These are phyloP conservation scores for Cucumis hystrix DNA, from an alignment of 306 rosid species.

Conservation along the genomic window DNA sequence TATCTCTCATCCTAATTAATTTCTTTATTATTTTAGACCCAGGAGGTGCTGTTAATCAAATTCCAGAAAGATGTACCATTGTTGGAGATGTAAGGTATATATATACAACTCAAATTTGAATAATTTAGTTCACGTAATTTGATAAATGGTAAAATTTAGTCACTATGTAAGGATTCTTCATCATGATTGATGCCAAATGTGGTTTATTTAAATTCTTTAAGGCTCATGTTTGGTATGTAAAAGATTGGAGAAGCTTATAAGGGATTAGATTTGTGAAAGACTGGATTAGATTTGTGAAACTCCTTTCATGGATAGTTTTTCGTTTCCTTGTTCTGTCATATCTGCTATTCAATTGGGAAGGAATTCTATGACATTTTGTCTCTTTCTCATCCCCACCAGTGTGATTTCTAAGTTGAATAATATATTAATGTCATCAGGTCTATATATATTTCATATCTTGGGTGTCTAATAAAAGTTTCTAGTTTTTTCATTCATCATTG, in stretches of 20 bases:
- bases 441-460: background rate
- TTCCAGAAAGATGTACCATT: constrained; percentile 77
- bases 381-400: background rate
- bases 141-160: no score
- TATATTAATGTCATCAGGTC: background rate
- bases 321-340: background rate
- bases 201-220: no score
- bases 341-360: background rate
- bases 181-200: no score
- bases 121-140: no score
- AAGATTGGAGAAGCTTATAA: no score
- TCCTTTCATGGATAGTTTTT: no score
- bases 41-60: constrained; percentile 92
- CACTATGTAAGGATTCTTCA: no score
- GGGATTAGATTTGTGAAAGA: no score
- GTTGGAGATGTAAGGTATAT: constrained; percentile 85
- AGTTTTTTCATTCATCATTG: no score
- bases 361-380: background rate
- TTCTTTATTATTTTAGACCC: constrained; percentile 40
- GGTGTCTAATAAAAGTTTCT: background rate
- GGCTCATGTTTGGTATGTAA: no score
- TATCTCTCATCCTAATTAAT: background rate
- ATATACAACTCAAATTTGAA: no score
- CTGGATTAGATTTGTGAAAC: no score
- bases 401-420: background rate